phyloP scores from a whole-genome alignment of 2,329 filamentous ascomycete species.

The Lasiodiplodia sp. region DNA sequence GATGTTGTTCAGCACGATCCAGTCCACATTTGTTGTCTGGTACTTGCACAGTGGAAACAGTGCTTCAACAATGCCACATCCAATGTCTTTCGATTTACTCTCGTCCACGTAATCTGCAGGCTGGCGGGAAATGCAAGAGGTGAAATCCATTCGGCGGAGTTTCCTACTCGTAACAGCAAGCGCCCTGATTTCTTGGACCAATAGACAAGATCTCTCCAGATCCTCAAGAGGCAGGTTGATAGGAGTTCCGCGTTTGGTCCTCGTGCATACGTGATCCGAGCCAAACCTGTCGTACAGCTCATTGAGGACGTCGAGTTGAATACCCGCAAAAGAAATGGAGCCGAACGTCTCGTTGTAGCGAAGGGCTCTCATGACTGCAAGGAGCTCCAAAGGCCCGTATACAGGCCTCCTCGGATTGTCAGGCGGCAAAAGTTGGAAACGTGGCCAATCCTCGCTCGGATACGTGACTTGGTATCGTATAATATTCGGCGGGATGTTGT shows the following conservation, averaged over 20 bases:
- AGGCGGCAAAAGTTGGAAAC: slow-evolving; percentile 69
- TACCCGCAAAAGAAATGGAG: slow-evolving; percentile 71
- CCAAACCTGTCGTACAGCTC: slow-evolving; percentile 66
- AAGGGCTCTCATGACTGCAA: slow-evolving; percentile 72
- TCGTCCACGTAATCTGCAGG: slow-evolving; percentile 54
- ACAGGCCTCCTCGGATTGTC: slow-evolving; percentile 52
- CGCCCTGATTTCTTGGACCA: slow-evolving; percentile 73
- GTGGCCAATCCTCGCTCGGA: slow-evolving; percentile 68
- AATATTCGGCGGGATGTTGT: slow-evolving; percentile 70
- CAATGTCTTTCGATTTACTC: slow-evolving; percentile 63
- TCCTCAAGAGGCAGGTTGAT: slow-evolving; percentile 61
- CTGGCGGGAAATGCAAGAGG: slow-evolving; percentile 64
- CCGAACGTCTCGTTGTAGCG: slow-evolving; percentile 75
- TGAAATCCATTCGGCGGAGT: slow-evolving; percentile 70
- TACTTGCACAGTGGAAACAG: slow-evolving; percentile 72
- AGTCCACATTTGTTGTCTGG: slow-evolving; percentile 73
- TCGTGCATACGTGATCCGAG: slow-evolving; percentile 66
- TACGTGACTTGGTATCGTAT: slow-evolving; percentile 63
- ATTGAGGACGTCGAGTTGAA: slow-evolving; percentile 71
- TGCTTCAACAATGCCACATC: slow-evolving; percentile 74
- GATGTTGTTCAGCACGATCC: slow-evolving; percentile 73
- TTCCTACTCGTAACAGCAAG: slow-evolving; percentile 70
- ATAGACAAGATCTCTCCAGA: slow-evolving; percentile 62
- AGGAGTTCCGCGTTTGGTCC: slow-evolving; percentile 64
- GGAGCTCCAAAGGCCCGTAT: slow-evolving; percentile 69